These are phyloP conservation scores for Schoenoplectus tabernaemontani DNA, from an alignment of 202 grass and related monocot genomes.

Conservation along the genomic window DNA sequence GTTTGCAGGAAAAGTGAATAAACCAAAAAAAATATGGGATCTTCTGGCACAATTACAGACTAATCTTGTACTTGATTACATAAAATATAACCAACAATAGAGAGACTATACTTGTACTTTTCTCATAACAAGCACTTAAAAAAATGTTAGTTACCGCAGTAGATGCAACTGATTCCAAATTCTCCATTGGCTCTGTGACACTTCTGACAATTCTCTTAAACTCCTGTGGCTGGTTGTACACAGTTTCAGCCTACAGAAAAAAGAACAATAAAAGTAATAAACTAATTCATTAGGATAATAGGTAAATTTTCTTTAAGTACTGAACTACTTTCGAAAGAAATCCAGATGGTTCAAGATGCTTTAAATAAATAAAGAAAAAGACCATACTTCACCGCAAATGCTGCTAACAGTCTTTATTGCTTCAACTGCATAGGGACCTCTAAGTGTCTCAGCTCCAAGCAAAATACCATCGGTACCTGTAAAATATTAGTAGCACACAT, in stretches of 20 bases:
- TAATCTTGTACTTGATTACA: not conserved
- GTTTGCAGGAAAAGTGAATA: not conserved
- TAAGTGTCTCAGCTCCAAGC: constrained; percentile 85
- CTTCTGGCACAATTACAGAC: not conserved
- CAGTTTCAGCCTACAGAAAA: constrained; percentile 62
- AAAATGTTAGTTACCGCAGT: constrained; percentile 49
- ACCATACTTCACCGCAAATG: constrained; percentile 85
- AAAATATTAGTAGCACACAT: constrained; percentile 22
- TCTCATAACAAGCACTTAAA: not conserved
- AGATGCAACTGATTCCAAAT: constrained; percentile 93
- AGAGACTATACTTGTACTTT: not conserved
- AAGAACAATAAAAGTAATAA: not conserved
- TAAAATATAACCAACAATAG: not conserved
- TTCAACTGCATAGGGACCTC: constrained; percentile 92
- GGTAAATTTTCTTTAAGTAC: not conserved
- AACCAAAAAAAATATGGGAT: not conserved
- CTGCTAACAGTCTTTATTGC: constrained; percentile 74
- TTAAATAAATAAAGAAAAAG: constrained; percentile 14
- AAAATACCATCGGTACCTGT: constrained; percentile 95
- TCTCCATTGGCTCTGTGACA: constrained; percentile 74
- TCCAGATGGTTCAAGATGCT: not conserved
- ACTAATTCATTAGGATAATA: not conserved
- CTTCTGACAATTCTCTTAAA: constrained; percentile 79
- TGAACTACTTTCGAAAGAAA: not conserved
- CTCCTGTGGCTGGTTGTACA: constrained; percentile 75